These are phyloP conservation scores for Lepidium didymum DNA, from an alignment of 345 rosid species.

Conservation along the genomic window DNA sequence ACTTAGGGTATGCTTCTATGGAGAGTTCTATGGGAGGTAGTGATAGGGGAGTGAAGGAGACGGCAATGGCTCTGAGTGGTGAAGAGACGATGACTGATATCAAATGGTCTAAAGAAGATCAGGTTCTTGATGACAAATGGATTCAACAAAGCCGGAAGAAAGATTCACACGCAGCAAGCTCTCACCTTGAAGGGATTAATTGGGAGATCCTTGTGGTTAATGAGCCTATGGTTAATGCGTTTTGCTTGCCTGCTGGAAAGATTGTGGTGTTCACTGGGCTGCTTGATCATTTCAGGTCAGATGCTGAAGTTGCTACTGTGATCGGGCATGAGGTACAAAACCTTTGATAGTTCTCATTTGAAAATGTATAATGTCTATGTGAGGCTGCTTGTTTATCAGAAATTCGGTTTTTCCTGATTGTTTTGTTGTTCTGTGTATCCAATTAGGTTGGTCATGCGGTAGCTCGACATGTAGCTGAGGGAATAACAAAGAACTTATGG, in stretches of 20 bases:
- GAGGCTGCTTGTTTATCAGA: neutral
- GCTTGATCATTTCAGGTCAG: constrained; percentile 60
- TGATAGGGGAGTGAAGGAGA: constrained; percentile 35
- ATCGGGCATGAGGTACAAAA: constrained; percentile 79
- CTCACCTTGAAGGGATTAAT: constrained; percentile 72
- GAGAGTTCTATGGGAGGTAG: constrained; percentile 24
- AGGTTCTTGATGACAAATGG: constrained; percentile 88
- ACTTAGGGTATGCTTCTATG: constrained; percentile 55
- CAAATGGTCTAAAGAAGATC: constrained; percentile 63
- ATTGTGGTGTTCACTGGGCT: constrained; percentile 86
- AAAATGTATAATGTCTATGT: neutral
- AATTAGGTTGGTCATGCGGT: constrained; percentile 86
- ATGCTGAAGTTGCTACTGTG: constrained; percentile 88
- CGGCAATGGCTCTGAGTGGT: constrained; percentile 35
- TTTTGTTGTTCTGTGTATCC: neutral
- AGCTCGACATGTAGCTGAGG: constrained; percentile 78
- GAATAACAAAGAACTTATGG: constrained; percentile 72
- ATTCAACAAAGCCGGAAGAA: constrained; percentile 62
- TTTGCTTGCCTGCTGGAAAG: constrained; percentile 88
- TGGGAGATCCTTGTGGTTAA: constrained; percentile 94
- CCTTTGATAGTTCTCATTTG: neutral
- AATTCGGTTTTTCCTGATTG: neutral
- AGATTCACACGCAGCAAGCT: constrained; percentile 38
- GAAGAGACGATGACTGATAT: constrained; percentile 14
- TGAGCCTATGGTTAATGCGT: constrained; percentile 68